A percentile compares a stretch with the other conserved stretches of the same genome.
phyloP scores from a whole-genome alignment of 108 stramenopile species.

The Schizochytrium sp. region DNA sequence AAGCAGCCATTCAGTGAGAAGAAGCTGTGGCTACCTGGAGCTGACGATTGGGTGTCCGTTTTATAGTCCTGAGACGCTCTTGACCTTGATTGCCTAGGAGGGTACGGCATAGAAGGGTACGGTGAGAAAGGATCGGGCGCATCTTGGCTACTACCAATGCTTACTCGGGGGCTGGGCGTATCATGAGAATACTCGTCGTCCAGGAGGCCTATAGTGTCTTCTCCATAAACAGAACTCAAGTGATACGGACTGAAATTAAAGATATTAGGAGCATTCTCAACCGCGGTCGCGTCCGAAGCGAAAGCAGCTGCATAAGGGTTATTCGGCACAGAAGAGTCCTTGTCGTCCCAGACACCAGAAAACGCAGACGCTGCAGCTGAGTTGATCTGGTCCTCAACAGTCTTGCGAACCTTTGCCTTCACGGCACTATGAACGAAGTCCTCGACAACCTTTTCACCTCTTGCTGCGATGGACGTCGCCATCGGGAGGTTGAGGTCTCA shows the following conservation, averaged over 20 bases:
- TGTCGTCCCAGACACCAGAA: no score
- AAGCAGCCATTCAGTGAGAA: background rate
- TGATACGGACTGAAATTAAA: constrained; percentile 8
- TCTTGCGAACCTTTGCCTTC: no score
- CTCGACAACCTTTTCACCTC: no score
- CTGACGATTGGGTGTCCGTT: background rate
- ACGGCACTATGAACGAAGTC: no score
- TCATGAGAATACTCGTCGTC: background rate
- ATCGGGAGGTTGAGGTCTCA: no score
- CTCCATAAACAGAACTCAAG: constrained; percentile 14
- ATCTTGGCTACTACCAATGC: no score
- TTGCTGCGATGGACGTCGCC: no score
- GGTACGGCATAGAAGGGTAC: background rate
- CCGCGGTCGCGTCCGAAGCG: background rate
- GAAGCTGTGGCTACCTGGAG: background rate
- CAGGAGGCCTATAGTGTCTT: constrained; percentile 40
- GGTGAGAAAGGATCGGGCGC: background rate
- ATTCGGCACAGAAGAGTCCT: background rate
- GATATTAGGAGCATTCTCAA: constrained; percentile 2
- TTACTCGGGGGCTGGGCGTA: background rate
- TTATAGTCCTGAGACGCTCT: background rate
- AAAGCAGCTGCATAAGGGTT: constrained; percentile 42
- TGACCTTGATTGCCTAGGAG: background rate
- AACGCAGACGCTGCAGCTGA: no score
- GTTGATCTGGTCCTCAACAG: no score